Evolutionary conservation across 1,284 basidiomycete genomes (phyloP), one percentile per base, ranked within the genome.

Genomic region (Meira miltonrushii): DNA sequence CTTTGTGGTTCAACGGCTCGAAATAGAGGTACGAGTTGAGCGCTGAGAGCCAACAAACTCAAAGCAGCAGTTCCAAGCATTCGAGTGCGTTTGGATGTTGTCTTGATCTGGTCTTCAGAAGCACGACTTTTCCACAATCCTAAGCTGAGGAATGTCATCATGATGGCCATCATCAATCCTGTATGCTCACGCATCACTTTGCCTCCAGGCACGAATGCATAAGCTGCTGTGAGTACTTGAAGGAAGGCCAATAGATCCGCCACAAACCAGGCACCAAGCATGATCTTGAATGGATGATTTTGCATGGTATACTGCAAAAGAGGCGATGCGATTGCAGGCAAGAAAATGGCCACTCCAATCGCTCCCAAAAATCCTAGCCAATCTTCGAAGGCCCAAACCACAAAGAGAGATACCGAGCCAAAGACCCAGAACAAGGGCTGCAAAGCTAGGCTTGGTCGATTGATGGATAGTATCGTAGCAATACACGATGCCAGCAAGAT

Each of bases 161-260:
- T 70, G 39, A 66, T 69, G 43, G 62, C 70, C 17, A 62, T 64
- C 6, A 81, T 59, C 60, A 40, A 33, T 8, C 90, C 86, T 9
- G 89, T 91, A 21, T 88, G 82, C 79, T 95, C 92, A 23, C 92
- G 82, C 59, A 96, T 81, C 64, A 86, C 82, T 65, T 83, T 79
- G 0, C 90, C 92, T 1, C 88, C 88, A 0, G 92, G 92, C 1
- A 95, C 90, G 70, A 95, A 95, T 0, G 92, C 92, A 79, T 96
- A 95, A 0, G 92, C 92, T 49, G 91, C 90, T 0, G 91, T 92
- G 79, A 89, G 86, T 10, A 75, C 69, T 13, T 66, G 66, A n/a
- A 76, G 33, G 58, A 77, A 77, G 2, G 61, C 63, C 15, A 74
- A 61, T 39, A 74, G 25, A 37, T 69, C 68, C 43, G 66, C 61